Base-by-base conservation (phyloP, 345 rosid species). In the Citrus unshiu region DNA sequence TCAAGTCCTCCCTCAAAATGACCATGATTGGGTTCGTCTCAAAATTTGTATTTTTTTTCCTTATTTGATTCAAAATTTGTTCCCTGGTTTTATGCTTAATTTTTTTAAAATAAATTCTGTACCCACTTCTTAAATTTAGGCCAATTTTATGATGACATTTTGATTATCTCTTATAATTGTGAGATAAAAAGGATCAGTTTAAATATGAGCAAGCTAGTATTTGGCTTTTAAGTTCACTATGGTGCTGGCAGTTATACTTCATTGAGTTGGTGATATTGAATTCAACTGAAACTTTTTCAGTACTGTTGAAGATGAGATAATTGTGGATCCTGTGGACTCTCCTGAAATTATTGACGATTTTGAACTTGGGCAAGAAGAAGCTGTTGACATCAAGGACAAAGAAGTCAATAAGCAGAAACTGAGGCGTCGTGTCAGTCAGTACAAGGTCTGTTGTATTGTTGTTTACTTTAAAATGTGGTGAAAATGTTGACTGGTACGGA, bases 351-450 rank as follows among this genome's bases (percentile, higher is more conserved):
- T 93, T 63, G 99, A 96, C 83, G 98, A 93, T 75, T 92, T 94
- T 86, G 95, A 94, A 82, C 83, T 92, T 70, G 97, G 98, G n/a
- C 92, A 89, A 82, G 94, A 91, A 78, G 98, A 95, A 90, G 91
- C 88, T 73, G 90, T 93, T 7, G 95, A 92, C 77, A 88, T 91
- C 63, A 88, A 95, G 87, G 98, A 95, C 73, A 93, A 92, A 77
- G 98, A 92, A 27, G 91, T 90, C 73, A 95, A 93, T 76, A 89
- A 93, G 81, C 95, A 87, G 83, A 95, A 93, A 81, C 69, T 95
- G 76, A 87, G 83, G 83, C 88, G 95, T 81, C 88, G 98, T 22
- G 76, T 87, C 27, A 90, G 84, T 84, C 98, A 89, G 54, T 92
- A 92, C 81, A 90, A 94, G 95, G 98, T 93, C 34, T 29, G 82